Conservation (phyloP, 257 asterid genomes). For the Solanum paucissectum region DNA sequence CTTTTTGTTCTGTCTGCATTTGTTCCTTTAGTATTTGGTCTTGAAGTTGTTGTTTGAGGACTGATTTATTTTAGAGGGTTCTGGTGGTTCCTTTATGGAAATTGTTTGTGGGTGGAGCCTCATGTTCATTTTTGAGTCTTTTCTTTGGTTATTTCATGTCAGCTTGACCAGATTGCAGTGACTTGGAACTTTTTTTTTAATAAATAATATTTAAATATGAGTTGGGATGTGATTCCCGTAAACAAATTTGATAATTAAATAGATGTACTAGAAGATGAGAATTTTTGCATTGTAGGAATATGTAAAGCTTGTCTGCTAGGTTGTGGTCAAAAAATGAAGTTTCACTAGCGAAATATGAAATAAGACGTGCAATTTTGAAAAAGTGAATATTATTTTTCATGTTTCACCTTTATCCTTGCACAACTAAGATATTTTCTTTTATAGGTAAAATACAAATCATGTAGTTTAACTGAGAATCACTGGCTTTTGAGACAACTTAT, state of each 20-base stretch:
- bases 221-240: not conserved
- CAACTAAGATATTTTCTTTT: not conserved
- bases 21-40: not conserved
- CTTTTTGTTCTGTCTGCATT: not conserved
- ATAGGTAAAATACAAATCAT: not conserved
- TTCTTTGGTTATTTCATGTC: not conserved
- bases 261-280: not conserved
- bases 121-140: not conserved
- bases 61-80: not conserved
- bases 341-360: not conserved
- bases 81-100: not conserved
- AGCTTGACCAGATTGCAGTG: not conserved
- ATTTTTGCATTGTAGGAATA: not conserved
- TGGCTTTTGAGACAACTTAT: not conserved
- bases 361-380: not conserved
- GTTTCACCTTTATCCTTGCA: not conserved
- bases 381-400: not conserved
- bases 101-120: not conserved
- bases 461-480: not conserved
- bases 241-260: not conserved
- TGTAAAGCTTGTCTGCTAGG: not conserved
- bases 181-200: not conserved
- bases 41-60: not conserved
- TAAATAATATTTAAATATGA: not conserved
- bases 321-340: not conserved